A percentile compares a stretch with the other conserved stretches of the same genome.
These are phyloP conservation scores for Melaleuca alternifolia DNA, from an alignment of 345 rosid species.

Conservation along the genomic window DNA sequence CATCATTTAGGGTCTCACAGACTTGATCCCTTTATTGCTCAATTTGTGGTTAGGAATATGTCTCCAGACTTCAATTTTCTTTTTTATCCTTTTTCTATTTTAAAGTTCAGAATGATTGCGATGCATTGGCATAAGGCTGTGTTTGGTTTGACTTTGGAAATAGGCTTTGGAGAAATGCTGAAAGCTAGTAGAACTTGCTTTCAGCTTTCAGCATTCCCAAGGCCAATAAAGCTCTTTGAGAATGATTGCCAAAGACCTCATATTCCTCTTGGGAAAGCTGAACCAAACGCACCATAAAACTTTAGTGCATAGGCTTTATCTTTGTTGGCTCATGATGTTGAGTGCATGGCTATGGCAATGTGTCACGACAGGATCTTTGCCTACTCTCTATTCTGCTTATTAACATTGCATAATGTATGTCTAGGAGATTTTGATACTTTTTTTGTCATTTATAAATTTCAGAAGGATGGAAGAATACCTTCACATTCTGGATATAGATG, in stretches of 20 bases:
- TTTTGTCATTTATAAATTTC: slow-evolving; percentile 5
- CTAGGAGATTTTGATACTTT: not conserved
- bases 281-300: too few species aligned
- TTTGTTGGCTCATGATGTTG: not conserved
- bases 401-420: not conserved
- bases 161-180: too few species aligned
- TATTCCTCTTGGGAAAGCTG: too few species aligned
- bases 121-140: not conserved
- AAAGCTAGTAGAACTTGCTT: too few species aligned
- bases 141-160: too few species aligned
- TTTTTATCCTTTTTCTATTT: not conserved
- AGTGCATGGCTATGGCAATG: too few species aligned
- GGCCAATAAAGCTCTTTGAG: too few species aligned
- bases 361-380: not conserved
- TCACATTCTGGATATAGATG: slow-evolving; percentile 67
- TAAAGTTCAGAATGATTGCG: not conserved
- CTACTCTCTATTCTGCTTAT: not conserved
- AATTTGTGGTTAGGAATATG: not conserved
- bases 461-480: slow-evolving; percentile 75
- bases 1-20: not conserved
- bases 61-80: not conserved
- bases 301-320: not conserved
- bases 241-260: too few species aligned
- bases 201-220: too few species aligned
- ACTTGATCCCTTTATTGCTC: not conserved